Evolutionary conservation across 192 early-diverging fungal species (phyloP).

Genomic region (Lunasporangiospora selenospora): DNA sequence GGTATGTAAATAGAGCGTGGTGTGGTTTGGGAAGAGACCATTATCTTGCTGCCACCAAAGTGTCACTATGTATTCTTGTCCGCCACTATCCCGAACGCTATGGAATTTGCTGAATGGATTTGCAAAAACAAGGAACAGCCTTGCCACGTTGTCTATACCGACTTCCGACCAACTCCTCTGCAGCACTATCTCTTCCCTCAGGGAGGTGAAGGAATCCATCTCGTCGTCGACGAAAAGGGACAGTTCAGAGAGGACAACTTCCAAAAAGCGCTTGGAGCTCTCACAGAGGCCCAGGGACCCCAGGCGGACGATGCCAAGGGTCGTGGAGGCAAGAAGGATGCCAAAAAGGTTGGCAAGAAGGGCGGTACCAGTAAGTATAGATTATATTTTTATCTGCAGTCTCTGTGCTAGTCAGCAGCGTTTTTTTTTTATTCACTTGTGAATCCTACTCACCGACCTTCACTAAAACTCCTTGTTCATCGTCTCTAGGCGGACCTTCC

Average conservation of each 20-base stretch:
- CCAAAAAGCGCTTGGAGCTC: constrained; percentile 81
- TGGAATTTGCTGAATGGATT: constrained; percentile 99
- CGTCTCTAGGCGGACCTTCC: constrained; percentile 58
- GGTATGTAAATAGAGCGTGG: constrained; percentile 93
- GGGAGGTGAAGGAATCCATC: constrained; percentile 91
- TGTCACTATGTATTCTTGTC: constrained; percentile 96
- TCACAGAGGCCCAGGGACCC: constrained; percentile 71
- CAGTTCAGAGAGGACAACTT: constrained; percentile 96
- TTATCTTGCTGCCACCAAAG: constrained; percentile 93
- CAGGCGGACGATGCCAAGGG: constrained; percentile 53
- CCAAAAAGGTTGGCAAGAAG: constrained; percentile 62
- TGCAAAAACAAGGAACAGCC: constrained; percentile 93
- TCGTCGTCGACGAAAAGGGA: constrained; percentile 97
- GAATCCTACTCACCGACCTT: too few relatives aligned
- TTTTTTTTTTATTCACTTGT: too few relatives aligned
- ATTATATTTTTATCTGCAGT: neutral
- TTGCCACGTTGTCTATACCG: constrained; percentile 99
- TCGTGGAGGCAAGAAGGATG: constrained; percentile 58
- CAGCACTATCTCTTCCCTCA: constrained; percentile 97
- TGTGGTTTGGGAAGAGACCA: constrained; percentile 99
- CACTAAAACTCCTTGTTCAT: too few relatives aligned
- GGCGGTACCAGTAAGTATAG: constrained; percentile 24
- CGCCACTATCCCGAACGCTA: constrained; percentile 98
- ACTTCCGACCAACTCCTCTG: constrained; percentile 95
- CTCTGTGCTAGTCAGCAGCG: neutral